phyloP scores from a whole-genome alignment of 225 moss, liverwort and hornwort genomes.

The Anthoceros angustus region DNA sequence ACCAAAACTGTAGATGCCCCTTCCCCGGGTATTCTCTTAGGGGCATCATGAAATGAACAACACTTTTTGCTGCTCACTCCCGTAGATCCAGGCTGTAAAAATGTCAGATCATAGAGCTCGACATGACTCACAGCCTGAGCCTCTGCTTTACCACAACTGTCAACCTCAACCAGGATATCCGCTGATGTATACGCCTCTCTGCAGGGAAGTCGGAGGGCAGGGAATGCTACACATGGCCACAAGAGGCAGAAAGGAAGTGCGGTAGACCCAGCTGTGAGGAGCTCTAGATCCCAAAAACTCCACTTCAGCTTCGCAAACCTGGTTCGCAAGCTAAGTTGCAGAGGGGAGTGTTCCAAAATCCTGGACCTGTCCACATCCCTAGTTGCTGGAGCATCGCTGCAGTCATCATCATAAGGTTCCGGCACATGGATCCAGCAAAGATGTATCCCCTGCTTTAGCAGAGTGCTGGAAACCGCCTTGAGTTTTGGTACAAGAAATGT shows the following conservation, averaged over 20 bases:
- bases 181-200: background rate
- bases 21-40: background rate
- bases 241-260: background rate
- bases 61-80: background rate
- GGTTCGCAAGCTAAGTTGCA: background rate
- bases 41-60: background rate
- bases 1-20: background rate
- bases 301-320: background rate
- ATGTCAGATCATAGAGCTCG: slow-evolving; percentile 1
- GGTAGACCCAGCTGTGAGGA: background rate
- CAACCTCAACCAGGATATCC: background rate
- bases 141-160: background rate
- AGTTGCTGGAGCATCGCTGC: background rate
- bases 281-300: background rate
- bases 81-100: background rate
- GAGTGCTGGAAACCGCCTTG: background rate
- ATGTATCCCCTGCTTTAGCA: background rate
- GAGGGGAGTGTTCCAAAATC: background rate
- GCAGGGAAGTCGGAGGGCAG: background rate
- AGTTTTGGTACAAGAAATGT: background rate
- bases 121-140: background rate
- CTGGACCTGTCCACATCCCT: background rate
- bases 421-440: background rate
- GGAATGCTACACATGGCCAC: slow-evolving; percentile 1
- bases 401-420: background rate